phyloP scores from a whole-genome alignment of 2,329 filamentous ascomycete genomes.

The Colletotrichum orbiculare region DNA sequence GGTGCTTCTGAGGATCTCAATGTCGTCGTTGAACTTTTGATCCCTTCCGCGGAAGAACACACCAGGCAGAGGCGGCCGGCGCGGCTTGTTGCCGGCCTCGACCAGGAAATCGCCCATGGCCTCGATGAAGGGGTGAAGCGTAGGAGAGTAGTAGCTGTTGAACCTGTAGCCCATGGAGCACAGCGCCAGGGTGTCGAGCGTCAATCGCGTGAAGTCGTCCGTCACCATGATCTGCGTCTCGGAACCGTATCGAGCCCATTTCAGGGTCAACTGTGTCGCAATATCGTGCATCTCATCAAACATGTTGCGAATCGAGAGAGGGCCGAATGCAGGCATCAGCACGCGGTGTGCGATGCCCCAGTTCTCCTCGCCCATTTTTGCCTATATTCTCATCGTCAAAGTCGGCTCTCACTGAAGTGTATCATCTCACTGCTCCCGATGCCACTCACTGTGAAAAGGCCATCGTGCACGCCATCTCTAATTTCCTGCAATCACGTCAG shows the following conservation, averaged over 20 bases:
- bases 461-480: constrained; percentile 64
- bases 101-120: constrained; percentile 70
- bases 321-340: constrained; percentile 76
- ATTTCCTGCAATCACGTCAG: constrained; percentile 55
- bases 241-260: constrained; percentile 60
- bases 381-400: constrained; percentile 14
- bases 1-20: constrained; percentile 61
- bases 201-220: constrained; percentile 71
- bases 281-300: constrained; percentile 66
- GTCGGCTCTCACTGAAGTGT: neutral
- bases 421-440: neutral
- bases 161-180: constrained; percentile 70
- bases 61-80: constrained; percentile 57
- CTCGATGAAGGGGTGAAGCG: constrained; percentile 55
- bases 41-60: constrained; percentile 56
- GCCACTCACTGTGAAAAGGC: constrained; percentile 39
- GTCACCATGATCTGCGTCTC: constrained; percentile 61
- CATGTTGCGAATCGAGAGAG: constrained; percentile 71
- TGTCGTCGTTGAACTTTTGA: constrained; percentile 61
- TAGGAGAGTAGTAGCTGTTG: constrained; percentile 66
- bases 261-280: constrained; percentile 62
- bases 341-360: constrained; percentile 69
- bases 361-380: constrained; percentile 36
- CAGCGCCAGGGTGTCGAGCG: constrained; percentile 71
- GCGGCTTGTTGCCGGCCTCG: constrained; percentile 62